Evolutionary conservation across 1,284 basidiomycete genomes (phyloP), one percentile per base, ranked within the genome.

Genomic region (Ceratobasidium sp.): DNA sequence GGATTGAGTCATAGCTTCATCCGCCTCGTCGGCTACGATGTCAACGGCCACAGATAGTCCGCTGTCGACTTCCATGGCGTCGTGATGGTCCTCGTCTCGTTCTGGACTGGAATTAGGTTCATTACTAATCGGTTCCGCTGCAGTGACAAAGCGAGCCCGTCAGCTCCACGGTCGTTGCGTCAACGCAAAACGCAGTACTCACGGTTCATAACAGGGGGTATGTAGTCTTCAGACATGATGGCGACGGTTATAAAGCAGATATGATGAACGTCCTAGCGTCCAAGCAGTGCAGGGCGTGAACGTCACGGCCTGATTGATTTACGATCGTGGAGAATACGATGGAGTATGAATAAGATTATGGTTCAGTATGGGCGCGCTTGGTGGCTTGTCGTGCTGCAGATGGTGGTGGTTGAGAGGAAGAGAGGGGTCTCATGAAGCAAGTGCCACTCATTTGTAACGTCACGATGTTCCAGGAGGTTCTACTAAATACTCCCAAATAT

Each of bases 11-110:
- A 18, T 28, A 48, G 30, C 18, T 34, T n/a, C 28, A 3, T 23
- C 43, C 6, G 48, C 21, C 23, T 50, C 21, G 48, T 50, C 48
- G 23, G 3, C 16, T 16, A 23, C 21, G 30, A 32, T 32, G n/a
- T 65, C 61, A 16, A 50, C 45, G 21, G n/a, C 45, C 46, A 65
- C 52, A 10, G 48, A 52, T 12, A 39, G 64, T 1, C 36, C 52
- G 12, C 64, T 39, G 52, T 69, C 64, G 30, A 69, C 64, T 30
- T 69, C 64, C 64, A 69, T 69, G 1, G 64, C 64, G 45, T 69
- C 64, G 26, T 46, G 64, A 4, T 57, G 64, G 52, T 69, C 64
- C 36, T 69, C 62, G 32, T 65, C 62, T 9, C 45, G 45, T 5
- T 65, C 48, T 10, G 26, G 43, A 26, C 28, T 62, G 18, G 41